Evolutionary conservation across 495 filamentous ascomycete genomes (phyloP), one percentile per base, ranked within the genome.

Genomic region (Penicillium argentinense): DNA sequence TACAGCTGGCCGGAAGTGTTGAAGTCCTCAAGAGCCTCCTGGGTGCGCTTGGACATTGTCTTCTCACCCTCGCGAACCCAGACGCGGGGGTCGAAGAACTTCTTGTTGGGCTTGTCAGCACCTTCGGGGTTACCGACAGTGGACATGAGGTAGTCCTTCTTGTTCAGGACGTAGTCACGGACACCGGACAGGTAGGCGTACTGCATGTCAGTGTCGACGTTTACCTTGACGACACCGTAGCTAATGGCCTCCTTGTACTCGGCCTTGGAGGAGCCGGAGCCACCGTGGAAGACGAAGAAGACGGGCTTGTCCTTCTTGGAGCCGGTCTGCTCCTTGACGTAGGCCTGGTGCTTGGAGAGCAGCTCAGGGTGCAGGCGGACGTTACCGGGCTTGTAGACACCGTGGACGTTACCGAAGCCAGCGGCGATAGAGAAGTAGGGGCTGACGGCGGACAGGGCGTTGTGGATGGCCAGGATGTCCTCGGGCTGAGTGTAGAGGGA

Each of bases 231-330:
- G 50, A 99, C 95, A 73, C 93, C 92, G 69, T 93, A 86, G 56
- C 74, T 69, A 67, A 97, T 97, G 55, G 91, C 92, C 58, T 88
- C 80, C 39, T 66, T 77, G 78, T 84, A 97, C 75, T 97, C 93
- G 48, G 86, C 67, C 79, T 96, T 95, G 65, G 80, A 77, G 39
- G 86, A 91, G 48, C 93, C 95, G 44, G 87, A 92, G 51, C 93
- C 93, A 56, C 95, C 95, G 78, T 99, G 93, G 84, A 99, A 99
- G 67, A 99, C 93, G 68, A 99, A 86, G 82, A 95, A 97, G 61
- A 97, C 84, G 45, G 95, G 93, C 83, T 96, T 96, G 60, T 85
- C 77, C 51, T 89, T 83, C 49, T 74, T 69, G 54, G 78, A 70
- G 41, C 60, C 57, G 49, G 70, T 79, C 78, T 91, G 74, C 76